Evolutionary conservation across 148 eudicot species (phyloP), one percentile per base, ranked within the genome.

Genomic region (Silene conica): DNA sequence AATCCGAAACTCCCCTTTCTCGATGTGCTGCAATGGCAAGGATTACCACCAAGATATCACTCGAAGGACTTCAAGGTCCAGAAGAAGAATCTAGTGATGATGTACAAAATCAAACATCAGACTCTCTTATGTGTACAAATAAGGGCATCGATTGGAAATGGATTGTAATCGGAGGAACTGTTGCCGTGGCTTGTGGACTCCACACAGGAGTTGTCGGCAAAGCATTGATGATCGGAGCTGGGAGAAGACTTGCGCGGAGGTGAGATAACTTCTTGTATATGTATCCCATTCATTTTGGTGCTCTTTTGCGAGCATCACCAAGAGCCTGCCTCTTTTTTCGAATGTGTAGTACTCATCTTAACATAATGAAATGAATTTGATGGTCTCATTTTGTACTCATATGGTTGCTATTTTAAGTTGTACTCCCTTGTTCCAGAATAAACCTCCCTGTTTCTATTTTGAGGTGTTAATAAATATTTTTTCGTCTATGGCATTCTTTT

Each of bases 171-270:
- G 97, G 98, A 63, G 98, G 97, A 54, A 76, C 96, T 11, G 92
- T 85, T 70, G 98, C 93, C 34, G 77, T 94, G 25, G 86, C 84
- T 70, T 91, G 87, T 80, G 98, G 96, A 34, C 93, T 94, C 72
- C 93, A 81, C 46, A 80, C 92, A 1, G 98, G 98, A 10, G 67
- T 87, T 61, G 52, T 94, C 0, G 90, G 98, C 43, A 91, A 86
- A 77, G 96, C 90, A 4, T 77, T 88, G 85, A 72, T 91, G 80
- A 67, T 92, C 60, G 97, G 96, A 23, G 96, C 96, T 0, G 90
- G 92, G 59, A 88, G 82, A 43, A 80, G 91, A 78, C 54, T 87
- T 69, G 79, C 87, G 9, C 80, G 78, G 60, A 75, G 86, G 62
- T 84, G 78, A 82, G 59, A 23, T 3, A 25, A 20, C 67, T 14